Percentiles rank a stretch among this genome's conserved stretches.
These are phyloP conservation scores for Aspergillus sp. DNA, from an alignment of 2,329 filamentous ascomycete species.

Conservation along the genomic window DNA sequence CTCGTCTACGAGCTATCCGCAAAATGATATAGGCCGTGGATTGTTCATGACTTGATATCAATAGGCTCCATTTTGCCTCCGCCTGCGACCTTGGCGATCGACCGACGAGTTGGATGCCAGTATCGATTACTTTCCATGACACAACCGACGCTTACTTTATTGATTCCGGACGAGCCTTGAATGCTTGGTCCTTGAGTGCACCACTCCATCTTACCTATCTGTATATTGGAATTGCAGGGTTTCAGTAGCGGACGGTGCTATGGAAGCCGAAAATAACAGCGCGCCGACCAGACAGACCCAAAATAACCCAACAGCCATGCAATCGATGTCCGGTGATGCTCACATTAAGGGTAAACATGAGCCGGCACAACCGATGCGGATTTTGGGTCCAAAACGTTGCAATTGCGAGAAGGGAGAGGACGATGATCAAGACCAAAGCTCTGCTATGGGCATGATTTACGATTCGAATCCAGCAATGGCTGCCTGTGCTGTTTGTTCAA, in stretches of 20 bases:
- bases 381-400: neutral
- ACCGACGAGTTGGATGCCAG: neutral
- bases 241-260: neutral
- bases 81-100: neutral
- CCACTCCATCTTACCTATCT: neutral
- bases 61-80: neutral
- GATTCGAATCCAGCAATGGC: neutral
- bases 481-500: neutral
- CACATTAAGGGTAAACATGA: neutral
- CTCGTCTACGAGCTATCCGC: neutral
- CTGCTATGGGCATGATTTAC: neutral
- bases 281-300: neutral
- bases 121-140: neutral
- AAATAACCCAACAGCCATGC: neutral
- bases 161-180: neutral
- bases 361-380: neutral
- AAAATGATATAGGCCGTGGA: constrained; percentile 1
- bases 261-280: neutral
- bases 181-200: neutral
- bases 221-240: neutral
- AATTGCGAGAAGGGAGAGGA: neutral
- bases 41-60: constrained; percentile 4
- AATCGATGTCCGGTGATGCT: neutral
- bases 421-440: neutral
- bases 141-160: neutral